Conservation (phyloP, 2,329 filamentous ascomycete genomes). For the Fusarium sarcochroum region DNA sequence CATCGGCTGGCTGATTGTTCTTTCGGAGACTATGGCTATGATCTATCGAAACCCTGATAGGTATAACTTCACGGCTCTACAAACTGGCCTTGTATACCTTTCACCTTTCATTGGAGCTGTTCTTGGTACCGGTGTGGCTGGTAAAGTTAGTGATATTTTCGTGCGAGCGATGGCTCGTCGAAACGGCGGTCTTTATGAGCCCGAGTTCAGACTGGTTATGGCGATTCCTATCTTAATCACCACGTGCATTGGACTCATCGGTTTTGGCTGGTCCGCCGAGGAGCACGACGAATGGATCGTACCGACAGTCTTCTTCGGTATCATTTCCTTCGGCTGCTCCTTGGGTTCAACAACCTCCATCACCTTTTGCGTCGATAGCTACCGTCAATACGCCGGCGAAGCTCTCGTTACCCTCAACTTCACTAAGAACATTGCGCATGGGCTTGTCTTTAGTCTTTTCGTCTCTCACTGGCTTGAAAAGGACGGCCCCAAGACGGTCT, state of each 20-base stretch:
- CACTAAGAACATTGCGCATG: slow-evolving; percentile 92
- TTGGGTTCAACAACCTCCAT: slow-evolving; percentile 91
- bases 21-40: slow-evolving; percentile 86
- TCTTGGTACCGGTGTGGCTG: slow-evolving; percentile 89
- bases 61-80: slow-evolving; percentile 85
- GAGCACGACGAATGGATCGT: slow-evolving; percentile 85
- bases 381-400: slow-evolving; percentile 92
- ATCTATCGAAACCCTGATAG: slow-evolving; percentile 78
- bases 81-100: slow-evolving; percentile 88
- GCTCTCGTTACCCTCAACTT: slow-evolving; percentile 94
- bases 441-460: slow-evolving; percentile 88
- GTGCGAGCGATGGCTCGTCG: slow-evolving; percentile 83
- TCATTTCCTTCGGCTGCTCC: slow-evolving; percentile 92
- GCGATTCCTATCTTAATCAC: slow-evolving; percentile 81
- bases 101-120: slow-evolving; percentile 90
- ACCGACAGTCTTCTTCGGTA: slow-evolving; percentile 90
- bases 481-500: slow-evolving; percentile 82
- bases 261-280: slow-evolving; percentile 90
- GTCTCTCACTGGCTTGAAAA: slow-evolving; percentile 84
- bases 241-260: slow-evolving; percentile 88
- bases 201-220: slow-evolving; percentile 93
- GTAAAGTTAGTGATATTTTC: slow-evolving; percentile 86
- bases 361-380: slow-evolving; percentile 93
- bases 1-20: slow-evolving; percentile 93
- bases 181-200: slow-evolving; percentile 93